phyloP scores from a whole-genome alignment of 2,329 filamentous ascomycete genomes.

The Botrytis cinerea region DNA sequence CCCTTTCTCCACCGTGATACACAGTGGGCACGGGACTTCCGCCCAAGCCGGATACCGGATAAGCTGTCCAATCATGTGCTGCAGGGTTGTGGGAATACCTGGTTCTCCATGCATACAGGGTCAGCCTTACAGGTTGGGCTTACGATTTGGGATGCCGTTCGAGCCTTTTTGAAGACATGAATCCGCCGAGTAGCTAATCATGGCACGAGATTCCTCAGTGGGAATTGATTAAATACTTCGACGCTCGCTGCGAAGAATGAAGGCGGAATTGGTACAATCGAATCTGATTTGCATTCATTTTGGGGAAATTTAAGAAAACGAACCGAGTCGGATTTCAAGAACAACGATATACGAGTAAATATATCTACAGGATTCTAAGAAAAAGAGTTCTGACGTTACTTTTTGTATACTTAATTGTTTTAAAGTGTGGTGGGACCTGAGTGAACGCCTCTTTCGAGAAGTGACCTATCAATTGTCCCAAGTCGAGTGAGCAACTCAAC shows the following conservation, averaged over 20 bases:
- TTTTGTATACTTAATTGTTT: background rate
- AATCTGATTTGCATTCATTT: background rate
- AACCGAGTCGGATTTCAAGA: background rate
- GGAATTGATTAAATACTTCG: background rate
- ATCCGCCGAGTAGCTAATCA: constrained; percentile 21
- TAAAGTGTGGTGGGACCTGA: background rate
- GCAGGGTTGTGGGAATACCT: background rate
- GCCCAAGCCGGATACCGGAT: constrained; percentile 15
- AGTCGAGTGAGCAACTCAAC: background rate
- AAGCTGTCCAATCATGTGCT: background rate
- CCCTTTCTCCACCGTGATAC: background rate
- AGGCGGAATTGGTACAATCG: background rate
- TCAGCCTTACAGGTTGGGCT: constrained; percentile 20
- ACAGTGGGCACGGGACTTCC: background rate
- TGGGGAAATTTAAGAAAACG: background rate
- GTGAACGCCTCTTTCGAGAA: background rate
- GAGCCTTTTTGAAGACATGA: constrained; percentile 3
- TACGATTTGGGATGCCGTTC: constrained; percentile 9
- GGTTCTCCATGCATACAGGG: constrained; percentile 12
- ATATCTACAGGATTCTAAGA: background rate
- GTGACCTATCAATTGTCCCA: background rate
- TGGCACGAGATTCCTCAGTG: constrained; percentile 19
- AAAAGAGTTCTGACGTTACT: constrained; percentile 6
- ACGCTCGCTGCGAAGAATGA: background rate
- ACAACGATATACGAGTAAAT: background rate